Evolutionary conservation across 1,284 basidiomycete species (phyloP).

Genomic region (Exsudoporus floridanus): DNA sequence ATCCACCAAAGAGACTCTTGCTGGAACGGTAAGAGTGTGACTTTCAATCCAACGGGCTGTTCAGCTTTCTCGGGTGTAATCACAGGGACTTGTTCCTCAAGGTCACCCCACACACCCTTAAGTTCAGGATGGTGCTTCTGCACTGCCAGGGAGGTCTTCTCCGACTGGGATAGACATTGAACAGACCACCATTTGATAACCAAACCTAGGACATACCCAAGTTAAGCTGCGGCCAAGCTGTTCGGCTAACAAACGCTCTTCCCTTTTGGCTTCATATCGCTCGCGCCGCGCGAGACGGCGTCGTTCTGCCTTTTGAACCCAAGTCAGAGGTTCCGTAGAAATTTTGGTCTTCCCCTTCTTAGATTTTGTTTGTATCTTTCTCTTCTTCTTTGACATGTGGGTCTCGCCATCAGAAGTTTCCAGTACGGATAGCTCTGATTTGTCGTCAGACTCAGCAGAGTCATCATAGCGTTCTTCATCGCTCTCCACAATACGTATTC

Average conservation of each 20-base stretch:
- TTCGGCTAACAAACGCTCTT: slow-evolving; percentile 49
- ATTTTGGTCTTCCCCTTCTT: slow-evolving; percentile 32
- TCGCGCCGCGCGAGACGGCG: slow-evolving; percentile 20
- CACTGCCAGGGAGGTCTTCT: slow-evolving; percentile 70
- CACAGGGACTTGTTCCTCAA: slow-evolving; percentile 65
- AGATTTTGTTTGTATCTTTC: slow-evolving; percentile 38
- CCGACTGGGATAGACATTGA: slow-evolving; percentile 51
- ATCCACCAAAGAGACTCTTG: slow-evolving; percentile 96
- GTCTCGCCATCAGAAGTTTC: slow-evolving; percentile 40
- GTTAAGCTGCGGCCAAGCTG: slow-evolving; percentile 73
- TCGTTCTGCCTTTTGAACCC: slow-evolving; percentile 4
- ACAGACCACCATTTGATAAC: neutral
- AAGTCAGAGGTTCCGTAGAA: slow-evolving; percentile 26
- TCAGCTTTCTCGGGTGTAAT: slow-evolving; percentile 69
- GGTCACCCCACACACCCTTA: slow-evolving; percentile 83
- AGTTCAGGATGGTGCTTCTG: slow-evolving; percentile 76
- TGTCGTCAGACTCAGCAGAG: slow-evolving; percentile 26
- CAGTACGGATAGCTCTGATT: slow-evolving; percentile 23
- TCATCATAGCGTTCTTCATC: slow-evolving; percentile 37
- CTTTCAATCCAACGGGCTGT: slow-evolving; percentile 81
- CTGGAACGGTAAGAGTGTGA: slow-evolving; percentile 77
- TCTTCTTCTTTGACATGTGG: slow-evolving; percentile 28
- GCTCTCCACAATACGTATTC: slow-evolving; percentile 22
- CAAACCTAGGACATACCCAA: slow-evolving; percentile 41
- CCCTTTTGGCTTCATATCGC: slow-evolving; percentile 40